phyloP scores from a whole-genome alignment of 108 stramenopile species.

The Fistulifera pelliculosa region DNA sequence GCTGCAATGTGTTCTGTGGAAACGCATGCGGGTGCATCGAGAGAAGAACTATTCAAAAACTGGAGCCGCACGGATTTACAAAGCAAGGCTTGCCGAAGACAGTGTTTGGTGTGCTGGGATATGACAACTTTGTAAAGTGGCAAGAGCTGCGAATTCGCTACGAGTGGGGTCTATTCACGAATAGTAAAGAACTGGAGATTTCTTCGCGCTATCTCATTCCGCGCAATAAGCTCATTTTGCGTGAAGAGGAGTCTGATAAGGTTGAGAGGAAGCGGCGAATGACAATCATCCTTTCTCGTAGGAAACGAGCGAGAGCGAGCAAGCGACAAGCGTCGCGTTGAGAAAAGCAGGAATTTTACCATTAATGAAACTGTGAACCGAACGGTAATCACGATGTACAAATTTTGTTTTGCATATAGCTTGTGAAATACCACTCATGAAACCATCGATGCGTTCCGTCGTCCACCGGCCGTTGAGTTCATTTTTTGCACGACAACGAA shows the following conservation, averaged over 20 bases:
- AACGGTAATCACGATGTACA: too few species aligned
- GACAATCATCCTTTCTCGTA: constrained; percentile 6
- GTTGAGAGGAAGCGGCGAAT: constrained; percentile 11
- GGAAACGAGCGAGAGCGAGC: constrained; percentile 12
- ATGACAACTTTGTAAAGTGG: constrained; percentile 11
- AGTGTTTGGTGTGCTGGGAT: background rate
- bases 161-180: constrained; percentile 9
- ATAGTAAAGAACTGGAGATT: background rate
- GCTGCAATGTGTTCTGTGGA: background rate
- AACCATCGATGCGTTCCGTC: too few species aligned
- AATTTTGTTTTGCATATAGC: too few species aligned
- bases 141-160: constrained; percentile 7
- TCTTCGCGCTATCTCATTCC: background rate
- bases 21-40: background rate
- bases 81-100: constrained; percentile 4
- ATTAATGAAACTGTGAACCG: too few species aligned
- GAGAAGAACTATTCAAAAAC: background rate
- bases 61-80: background rate
- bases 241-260: constrained; percentile 1
- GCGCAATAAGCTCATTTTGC: background rate
- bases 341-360: constrained; percentile 1
- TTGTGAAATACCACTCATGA: too few species aligned
- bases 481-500: too few species aligned
- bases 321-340: constrained; percentile 1
- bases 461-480: too few species aligned